phyloP scores from a whole-genome alignment of 345 rosid species.

The Reutealis trisperma region DNA sequence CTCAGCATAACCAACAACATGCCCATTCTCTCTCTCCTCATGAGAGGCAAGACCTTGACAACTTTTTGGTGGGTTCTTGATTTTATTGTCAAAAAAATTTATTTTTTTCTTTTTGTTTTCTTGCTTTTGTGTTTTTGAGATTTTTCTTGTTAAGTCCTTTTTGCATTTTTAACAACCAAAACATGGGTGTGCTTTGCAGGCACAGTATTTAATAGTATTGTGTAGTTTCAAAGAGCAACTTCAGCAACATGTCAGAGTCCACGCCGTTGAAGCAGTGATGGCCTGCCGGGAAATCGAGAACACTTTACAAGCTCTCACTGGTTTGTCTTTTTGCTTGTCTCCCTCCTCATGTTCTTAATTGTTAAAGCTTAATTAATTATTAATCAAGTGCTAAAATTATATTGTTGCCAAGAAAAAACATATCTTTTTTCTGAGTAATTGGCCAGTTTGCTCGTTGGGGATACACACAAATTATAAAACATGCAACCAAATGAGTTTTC shows the following conservation, averaged over 20 bases:
- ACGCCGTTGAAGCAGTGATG: conserved; percentile 99
- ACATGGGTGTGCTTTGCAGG: conserved; percentile 39
- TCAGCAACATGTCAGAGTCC: conserved; percentile 96
- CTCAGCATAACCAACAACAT: conserved; percentile 40
- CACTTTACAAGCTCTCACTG: conserved; percentile 88
- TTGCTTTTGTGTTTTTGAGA: not conserved
- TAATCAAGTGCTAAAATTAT: too few relatives aligned
- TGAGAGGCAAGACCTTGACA: conserved; percentile 91
- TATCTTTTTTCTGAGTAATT: too few relatives aligned
- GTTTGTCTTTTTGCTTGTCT: conserved; percentile 37
- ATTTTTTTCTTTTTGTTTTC: conserved; percentile 7
- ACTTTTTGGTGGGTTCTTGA: conserved; percentile 65
- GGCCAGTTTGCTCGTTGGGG: not conserved
- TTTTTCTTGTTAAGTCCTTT: not conserved
- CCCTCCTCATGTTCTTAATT: too few relatives aligned
- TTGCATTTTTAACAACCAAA: too few relatives aligned
- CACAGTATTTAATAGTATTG: conserved; percentile 84
- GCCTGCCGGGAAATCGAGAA: conserved; percentile 96
- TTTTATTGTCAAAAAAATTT: not conserved
- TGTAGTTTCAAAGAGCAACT: conserved; percentile 98
- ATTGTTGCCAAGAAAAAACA: too few relatives aligned
- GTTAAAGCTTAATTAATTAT: too few relatives aligned
- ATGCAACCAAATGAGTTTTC: not conserved
- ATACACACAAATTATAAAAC: not conserved
- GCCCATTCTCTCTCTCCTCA: conserved; percentile 52